phyloP scores from a whole-genome alignment of 495 filamentous ascomycete genomes.

The Penicillium samsonianum region DNA sequence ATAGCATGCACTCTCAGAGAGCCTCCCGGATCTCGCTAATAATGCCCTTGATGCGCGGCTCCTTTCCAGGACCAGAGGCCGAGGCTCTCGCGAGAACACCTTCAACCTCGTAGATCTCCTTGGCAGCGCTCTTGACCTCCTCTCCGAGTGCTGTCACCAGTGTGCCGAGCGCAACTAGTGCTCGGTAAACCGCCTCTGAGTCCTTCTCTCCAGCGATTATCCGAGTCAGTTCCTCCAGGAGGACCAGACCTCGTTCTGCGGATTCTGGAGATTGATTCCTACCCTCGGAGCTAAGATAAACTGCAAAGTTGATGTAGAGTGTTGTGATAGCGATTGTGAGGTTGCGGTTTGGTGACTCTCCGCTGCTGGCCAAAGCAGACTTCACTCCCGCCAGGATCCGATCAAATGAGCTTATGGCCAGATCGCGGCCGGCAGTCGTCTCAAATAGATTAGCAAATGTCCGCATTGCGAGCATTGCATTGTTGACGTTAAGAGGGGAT shows the following conservation, averaged over 20 bases:
- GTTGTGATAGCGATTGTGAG: constrained; percentile 80
- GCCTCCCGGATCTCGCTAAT: constrained; percentile 45
- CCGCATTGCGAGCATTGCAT: constrained; percentile 82
- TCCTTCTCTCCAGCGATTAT: constrained; percentile 68
- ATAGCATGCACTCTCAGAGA: constrained; percentile 24
- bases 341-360: constrained; percentile 67
- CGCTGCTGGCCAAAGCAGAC: constrained; percentile 43
- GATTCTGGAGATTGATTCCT: constrained; percentile 41
- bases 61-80: constrained; percentile 43
- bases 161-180: constrained; percentile 81
- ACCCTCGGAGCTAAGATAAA: constrained; percentile 52
- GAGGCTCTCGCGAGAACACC: constrained; percentile 38
- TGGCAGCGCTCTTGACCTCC: constrained; percentile 51
- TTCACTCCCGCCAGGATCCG: constrained; percentile 54
- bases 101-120: constrained; percentile 49
- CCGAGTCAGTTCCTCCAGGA: constrained; percentile 63
- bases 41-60: constrained; percentile 52
- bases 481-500: constrained; percentile 61
- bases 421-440: constrained; percentile 65
- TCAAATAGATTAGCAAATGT: constrained; percentile 86
- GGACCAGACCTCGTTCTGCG: constrained; percentile 56
- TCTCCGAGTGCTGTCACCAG: constrained; percentile 50
- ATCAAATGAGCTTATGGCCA: constrained; percentile 61
- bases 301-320: constrained; percentile 81
- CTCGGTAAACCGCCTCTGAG: constrained; percentile 79